Base-by-base conservation (phyloP, 257 asterid species). In the Capsicum pubescens region DNA sequence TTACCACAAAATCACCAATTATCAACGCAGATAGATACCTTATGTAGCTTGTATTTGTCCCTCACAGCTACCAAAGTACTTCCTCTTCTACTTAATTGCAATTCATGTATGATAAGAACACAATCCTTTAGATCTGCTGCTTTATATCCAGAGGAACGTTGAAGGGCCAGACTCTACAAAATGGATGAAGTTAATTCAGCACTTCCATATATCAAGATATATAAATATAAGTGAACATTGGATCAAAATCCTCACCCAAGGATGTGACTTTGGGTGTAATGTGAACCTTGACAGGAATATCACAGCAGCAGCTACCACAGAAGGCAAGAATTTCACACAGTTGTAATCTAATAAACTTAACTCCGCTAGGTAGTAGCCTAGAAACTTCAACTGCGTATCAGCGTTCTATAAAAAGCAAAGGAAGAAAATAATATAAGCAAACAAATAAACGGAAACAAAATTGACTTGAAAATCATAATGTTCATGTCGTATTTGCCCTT, bases 291-390 rank as follows among this genome's bases (percentile, higher is more conserved):
- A 64, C 6, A 94, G 91, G 90, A 93, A 95, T 61, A 91, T 85
- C 57, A 90, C 98, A 0, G 98, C 91, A 56, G 98, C 95, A 54
- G 98, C 98, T 79, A 94, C 86, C 91, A 91, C 14, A 4, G 99
- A 94, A 26, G 99, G 99, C 86, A 94, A 88, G 89, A 92, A 93
- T 84, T 89, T 91, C 66, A 94, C 83, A 58, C 98, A 95, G 42
- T 83, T 91, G 54, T 95, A 93, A 21, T 94, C 98, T 74, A 94
- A 88, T 85, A 95, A 84, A 84, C 98, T 95, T 60, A 95, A 86
- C 88, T 94, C 99, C 2, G 97, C 94, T 39, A 95, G 70, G 88
- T 92, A 95, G 89, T 87, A 91, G 11, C 93, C 93, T 85, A 95
- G 83, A 86, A 95, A 95, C 89, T 95, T 97, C 21, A 94, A 84